These are phyloP conservation scores for Lepidium africanum DNA, from an alignment of 345 rosid species.

Conservation along the genomic window DNA sequence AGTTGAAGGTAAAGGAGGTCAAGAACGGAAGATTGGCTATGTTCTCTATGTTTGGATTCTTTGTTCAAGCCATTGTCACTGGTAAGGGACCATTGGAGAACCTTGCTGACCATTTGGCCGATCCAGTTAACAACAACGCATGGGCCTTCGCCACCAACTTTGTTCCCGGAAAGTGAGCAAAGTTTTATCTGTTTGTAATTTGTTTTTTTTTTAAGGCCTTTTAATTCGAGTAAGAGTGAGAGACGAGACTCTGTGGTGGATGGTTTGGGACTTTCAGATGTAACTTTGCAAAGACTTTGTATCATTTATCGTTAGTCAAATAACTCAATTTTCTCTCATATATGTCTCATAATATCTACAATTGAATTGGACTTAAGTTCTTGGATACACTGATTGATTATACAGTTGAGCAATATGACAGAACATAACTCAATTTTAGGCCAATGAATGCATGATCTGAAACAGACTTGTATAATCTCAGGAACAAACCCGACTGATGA, in stretches of 20 bases:
- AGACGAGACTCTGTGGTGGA: conserved; percentile 7
- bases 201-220: conserved; percentile 25
- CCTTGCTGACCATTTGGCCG: conserved; percentile 78
- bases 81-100: conserved; percentile 76
- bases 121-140: conserved; percentile 83
- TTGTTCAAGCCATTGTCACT: conserved; percentile 78
- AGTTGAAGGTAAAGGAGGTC: conserved; percentile 75
- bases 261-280: conserved; percentile 14
- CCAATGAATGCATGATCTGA: neutral
- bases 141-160: conserved; percentile 90
- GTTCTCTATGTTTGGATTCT: conserved; percentile 89
- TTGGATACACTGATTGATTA: neutral
- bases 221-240: conserved; percentile 9
- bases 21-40: conserved; percentile 80
- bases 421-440: neutral
- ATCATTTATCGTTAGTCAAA: conserved; percentile 14
- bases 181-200: conserved; percentile 39
- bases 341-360: neutral
- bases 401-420: neutral
- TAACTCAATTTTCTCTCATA: conserved; percentile 7
- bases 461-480: neutral
- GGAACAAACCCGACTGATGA: neutral
- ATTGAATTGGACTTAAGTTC: neutral
- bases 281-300: conserved; percentile 11
- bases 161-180: conserved; percentile 70